Conservation (phyloP, 2,329 filamentous ascomycete genomes). For the Penicillium sp. region DNA sequence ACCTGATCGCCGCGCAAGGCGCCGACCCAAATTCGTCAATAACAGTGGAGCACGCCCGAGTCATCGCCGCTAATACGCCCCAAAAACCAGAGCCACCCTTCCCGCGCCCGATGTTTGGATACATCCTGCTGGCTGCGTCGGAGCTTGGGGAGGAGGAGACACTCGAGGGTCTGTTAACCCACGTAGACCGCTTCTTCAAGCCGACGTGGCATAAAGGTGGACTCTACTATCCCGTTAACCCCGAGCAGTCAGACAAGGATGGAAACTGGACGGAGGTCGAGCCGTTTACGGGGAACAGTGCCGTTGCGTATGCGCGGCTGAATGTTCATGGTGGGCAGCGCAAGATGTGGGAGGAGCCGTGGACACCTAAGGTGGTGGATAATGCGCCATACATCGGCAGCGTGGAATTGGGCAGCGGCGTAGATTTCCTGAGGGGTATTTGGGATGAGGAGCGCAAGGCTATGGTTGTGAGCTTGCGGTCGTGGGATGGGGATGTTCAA, state of each 20-base stretch:
- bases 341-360: slow-evolving; percentile 9
- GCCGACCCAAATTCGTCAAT: background rate
- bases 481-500: too few species aligned
- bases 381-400: slow-evolving; percentile 34
- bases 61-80: background rate
- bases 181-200: slow-evolving; percentile 2
- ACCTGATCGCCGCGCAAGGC: background rate
- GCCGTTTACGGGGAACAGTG: slow-evolving; percentile 43
- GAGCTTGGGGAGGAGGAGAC: slow-evolving; percentile 3
- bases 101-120: slow-evolving; percentile 3
- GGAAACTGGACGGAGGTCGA: slow-evolving; percentile 30
- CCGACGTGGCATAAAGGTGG: slow-evolving; percentile 9
- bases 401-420: slow-evolving; percentile 24
- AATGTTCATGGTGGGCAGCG: slow-evolving; percentile 37
- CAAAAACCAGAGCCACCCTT: background rate
- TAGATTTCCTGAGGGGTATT: slow-evolving; percentile 30
- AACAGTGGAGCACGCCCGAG: background rate
- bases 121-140: slow-evolving; percentile 3
- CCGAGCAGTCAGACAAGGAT: background rate
- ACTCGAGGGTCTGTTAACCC: background rate
- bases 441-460: slow-evolving; percentile 23
- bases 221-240: slow-evolving; percentile 7
- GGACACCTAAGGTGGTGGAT: slow-evolving; percentile 45
- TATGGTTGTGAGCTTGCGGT: background rate
- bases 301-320: slow-evolving; percentile 42